Base-by-base conservation (phyloP, 306 rosid genomes). In the Ammopiptanthus mongolicus region DNA sequence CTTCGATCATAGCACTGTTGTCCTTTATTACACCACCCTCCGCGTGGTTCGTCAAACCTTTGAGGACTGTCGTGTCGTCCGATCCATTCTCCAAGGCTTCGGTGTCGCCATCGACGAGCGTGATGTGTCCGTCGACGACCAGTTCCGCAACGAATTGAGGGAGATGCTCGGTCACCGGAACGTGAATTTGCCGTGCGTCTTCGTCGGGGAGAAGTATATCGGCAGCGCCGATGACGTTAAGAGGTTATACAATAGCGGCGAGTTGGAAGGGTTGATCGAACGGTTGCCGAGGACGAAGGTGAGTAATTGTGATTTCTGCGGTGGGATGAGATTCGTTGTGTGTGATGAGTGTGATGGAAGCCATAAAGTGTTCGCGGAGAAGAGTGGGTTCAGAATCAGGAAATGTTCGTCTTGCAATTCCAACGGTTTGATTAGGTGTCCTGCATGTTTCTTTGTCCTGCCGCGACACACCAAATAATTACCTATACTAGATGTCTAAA, bases 291-390 rank as follows among this genome's bases (percentile, higher is more conserved):
- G 36, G 22, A 72, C 84, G 65, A 61, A 71, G 13, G 4, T 3
- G 14, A 36, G 78, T 11, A 58, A 21, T 0, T 94, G 99, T 72
- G 92, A 76, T 29, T 2, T 15, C 1, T 95, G 99, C 11, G 97
- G 91, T 65, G 99, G 96, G 73, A 34, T 87, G 23, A 84, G 97
- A 79, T 95, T 90, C 36, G 57, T 85, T 1, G 83, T 92, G 48
- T 95, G 98, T 41, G 83, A 82, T 3, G 80, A 73, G 21, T 91
- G 99, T 15, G 72, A 87, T 61, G 99, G 99, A 29, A 95, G 99
- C 80, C 97, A 86, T 42, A 95, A 88, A 78, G 82, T 91, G 6
- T 88, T 80, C 21, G 18, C 6, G 1, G 88, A 80, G 48, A 85
- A 88, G 73, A 71, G 62, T 1, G 97, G 93, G 11, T 87, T 87